Evolutionary conservation across 2,329 filamentous ascomycete genomes (phyloP).

Genomic region (Blumeriella jaapii): DNA sequence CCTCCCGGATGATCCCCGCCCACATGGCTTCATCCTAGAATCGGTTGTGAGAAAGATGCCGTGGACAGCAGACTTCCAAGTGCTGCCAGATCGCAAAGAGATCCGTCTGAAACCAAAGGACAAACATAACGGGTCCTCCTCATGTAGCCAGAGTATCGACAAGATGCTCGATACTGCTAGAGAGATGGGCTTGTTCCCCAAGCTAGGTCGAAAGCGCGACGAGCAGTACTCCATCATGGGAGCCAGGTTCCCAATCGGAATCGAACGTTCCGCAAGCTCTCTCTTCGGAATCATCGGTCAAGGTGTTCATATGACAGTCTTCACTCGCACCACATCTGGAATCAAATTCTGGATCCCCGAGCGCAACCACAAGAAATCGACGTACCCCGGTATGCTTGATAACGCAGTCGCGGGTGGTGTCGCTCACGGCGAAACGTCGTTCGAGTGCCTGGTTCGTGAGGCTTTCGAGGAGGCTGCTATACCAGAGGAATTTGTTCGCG

Average conservation of each 20-base stretch:
- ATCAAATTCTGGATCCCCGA: slow-evolving; percentile 73
- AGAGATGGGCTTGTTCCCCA: slow-evolving; percentile 1
- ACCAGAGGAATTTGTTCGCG: slow-evolving; percentile 54
- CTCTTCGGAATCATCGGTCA: slow-evolving; percentile 66
- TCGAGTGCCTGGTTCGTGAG: slow-evolving; percentile 75
- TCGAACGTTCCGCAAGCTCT: slow-evolving; percentile 61
- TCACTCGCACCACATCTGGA: slow-evolving; percentile 40
- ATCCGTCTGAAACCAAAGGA: slow-evolving; percentile 4
- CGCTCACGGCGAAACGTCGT: slow-evolving; percentile 63
- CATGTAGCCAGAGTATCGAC: slow-evolving; percentile 3
- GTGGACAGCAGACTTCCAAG: slow-evolving; percentile 4
- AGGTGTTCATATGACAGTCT: slow-evolving; percentile 70
- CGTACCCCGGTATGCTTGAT: slow-evolving; percentile 77
- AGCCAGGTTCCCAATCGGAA: slow-evolving; percentile 35
- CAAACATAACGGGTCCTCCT: not conserved
- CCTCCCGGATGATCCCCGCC: slow-evolving; percentile 5
- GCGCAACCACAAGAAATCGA: slow-evolving; percentile 64
- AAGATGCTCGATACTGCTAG: slow-evolving; percentile 1
- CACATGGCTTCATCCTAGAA: slow-evolving; percentile 5
- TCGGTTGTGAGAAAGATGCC: slow-evolving; percentile 8
- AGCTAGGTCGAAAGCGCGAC: slow-evolving; percentile 4
- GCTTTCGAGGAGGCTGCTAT: slow-evolving; percentile 79
- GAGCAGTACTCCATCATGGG: slow-evolving; percentile 8
- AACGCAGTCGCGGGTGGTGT: slow-evolving; percentile 81
- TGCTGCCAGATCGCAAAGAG: not conserved